Evolutionary conservation across 1,139 yeast genomes (phyloP).

Genomic region (Scheffersomyces cryptocercus): DNA sequence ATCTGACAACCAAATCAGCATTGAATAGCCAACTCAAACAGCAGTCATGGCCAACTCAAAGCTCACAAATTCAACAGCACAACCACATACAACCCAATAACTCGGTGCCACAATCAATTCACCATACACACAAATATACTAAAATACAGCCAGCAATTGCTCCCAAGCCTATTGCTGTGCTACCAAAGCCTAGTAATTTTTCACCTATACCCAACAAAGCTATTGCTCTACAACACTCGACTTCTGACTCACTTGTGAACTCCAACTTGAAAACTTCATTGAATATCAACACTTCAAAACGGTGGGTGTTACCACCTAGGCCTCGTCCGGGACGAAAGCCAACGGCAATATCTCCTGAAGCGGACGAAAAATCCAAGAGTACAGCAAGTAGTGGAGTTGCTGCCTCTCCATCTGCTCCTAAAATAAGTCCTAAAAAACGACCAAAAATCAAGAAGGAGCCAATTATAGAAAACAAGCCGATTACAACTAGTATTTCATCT

Average conservation of each 20-base stretch:
- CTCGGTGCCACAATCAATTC: background rate
- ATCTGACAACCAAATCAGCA: background rate
- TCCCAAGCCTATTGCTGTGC: constrained; percentile 34
- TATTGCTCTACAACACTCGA: constrained; percentile 12
- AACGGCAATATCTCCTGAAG: constrained; percentile 10
- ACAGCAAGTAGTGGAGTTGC: background rate
- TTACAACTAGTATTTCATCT: too few relatives aligned
- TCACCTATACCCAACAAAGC: constrained; percentile 13
- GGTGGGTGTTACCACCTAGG: constrained; percentile 67
- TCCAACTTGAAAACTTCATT: constrained; percentile 21
- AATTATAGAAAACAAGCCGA: background rate
- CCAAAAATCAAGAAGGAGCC: constrained; percentile 8
- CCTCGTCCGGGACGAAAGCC: constrained; percentile 64
- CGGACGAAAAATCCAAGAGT: constrained; percentile 11
- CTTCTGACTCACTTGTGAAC: constrained; percentile 17
- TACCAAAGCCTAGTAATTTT: constrained; percentile 25
- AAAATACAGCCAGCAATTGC: constrained; percentile 47
- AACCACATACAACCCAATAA: background rate
- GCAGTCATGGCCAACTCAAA: background rate
- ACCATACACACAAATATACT: constrained; percentile 24
- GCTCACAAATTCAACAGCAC: too few relatives aligned
- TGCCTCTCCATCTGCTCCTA: background rate
- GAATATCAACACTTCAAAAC: constrained; percentile 51
- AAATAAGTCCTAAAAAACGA: constrained; percentile 11
- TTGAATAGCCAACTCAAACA: background rate